Base-by-base conservation (phyloP, 805 yeast species). In the Brettanomyces nanus region DNA sequence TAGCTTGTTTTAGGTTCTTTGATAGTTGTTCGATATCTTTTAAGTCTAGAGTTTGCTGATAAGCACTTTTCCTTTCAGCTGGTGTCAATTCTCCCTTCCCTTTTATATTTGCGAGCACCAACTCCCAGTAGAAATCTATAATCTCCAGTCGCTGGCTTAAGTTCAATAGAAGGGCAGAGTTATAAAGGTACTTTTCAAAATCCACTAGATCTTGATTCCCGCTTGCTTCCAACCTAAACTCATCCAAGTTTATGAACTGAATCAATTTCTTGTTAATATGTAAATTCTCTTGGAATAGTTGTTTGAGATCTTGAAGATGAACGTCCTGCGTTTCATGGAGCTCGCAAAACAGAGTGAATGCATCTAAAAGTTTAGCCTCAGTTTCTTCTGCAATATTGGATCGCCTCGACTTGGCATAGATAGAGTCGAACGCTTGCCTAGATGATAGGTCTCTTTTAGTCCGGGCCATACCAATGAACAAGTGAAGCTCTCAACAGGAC, bases 361-460 rank as follows among this genome's bases (percentile, higher is more conserved):
- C 57, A 18, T 63, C 71, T 6, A 73, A 51, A 4, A 73, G 52
- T 21, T 56, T 61, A 44, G 69, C 71, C 45, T 71, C 77, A 4
- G 69, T 53, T 4, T 60, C 61, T 15, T 52, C 48, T 1, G 77
- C 75, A 1, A 71, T 56, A 13, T 50, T 51, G 33, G 38, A 39
- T 11, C 38, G 34, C 14, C 47, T 50, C 4, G 56, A 56, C 7
- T 53, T 49, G 10, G 20, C 28, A 23, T 30, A 41, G 20, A 41
- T 28, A 20, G 37, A 34, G 2, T 38, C 42, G 28, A 41, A 41
- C 13, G 42, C 44, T 23, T 25, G 37, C 33, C 27, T 41, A 23
- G 26, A 23, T 7, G 26, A 23, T 7, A 23, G 10, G 11, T 11
- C 26, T 9, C 11, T 23, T 23, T 23, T 23, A 11, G 26, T 9